Base-by-base conservation (phyloP, 2,329 filamentous ascomycete genomes). In the Epicoccum nigrum region DNA sequence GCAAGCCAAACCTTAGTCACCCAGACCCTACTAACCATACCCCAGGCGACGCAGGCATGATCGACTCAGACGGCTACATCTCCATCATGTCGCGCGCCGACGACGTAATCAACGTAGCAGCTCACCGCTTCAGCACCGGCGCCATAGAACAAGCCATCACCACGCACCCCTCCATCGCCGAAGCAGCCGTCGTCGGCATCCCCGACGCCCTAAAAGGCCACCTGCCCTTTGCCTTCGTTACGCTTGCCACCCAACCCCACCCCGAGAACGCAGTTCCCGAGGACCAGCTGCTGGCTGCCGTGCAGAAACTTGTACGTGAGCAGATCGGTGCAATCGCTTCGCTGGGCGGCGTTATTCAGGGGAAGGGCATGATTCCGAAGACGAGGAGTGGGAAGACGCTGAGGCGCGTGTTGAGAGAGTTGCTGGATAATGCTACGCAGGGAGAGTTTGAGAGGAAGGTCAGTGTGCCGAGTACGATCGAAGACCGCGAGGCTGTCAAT, bases 71-170 rank as follows among this genome's bases (percentile, higher is more conserved):
- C 32, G 84, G 83, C 4, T 85, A 85, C 60, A 78, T 86, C 25
- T 81, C 85, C 61, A 79, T 87, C 60, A 86, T 87, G 82, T 79
- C 80, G 3, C 73, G 84, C 45, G 81, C 81, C 25, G 92, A 97
- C 75, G 92, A 97, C 71, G 88, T 97, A 53, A 92, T 97, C 68
- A 97, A 97, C 68, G 92, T 96, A n/a, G 92, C 92, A 32, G 92
- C 92, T 4, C 92, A 97, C 76, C 84, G 92, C 12, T 86, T 97
- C 55, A 93, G 89, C 57, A 96, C 92, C 9, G 90, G 89, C 89
- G 83, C 88, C 27, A 94, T 97, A 70, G 92, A 97, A 75, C 91
- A 97, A 78, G 92, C 90, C 45, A 89, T 97, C 54, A 87, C 91
- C 11, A 86, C 86, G 1, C 91, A 96, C 68, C 86, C 89, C 0